A percentile compares a stretch with the other conserved stretches of the same genome.
phyloP scores from a whole-genome alignment of 2,329 filamentous ascomycete genomes.

The Arthrocladium fulminans region DNA sequence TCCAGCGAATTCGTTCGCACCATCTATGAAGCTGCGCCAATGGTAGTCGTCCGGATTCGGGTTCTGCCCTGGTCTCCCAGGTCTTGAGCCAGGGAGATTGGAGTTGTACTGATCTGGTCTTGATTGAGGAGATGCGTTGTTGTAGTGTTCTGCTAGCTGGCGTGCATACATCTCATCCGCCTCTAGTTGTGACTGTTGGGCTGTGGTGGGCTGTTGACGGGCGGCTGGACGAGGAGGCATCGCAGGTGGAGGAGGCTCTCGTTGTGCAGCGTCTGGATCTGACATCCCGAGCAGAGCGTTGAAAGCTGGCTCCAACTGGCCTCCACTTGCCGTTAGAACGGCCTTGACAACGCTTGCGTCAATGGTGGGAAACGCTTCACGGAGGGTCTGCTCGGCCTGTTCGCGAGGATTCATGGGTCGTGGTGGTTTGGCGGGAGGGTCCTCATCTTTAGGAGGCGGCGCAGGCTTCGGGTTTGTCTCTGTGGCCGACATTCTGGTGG shows the following conservation, averaged over 20 bases:
- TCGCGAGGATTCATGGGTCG: slow-evolving; percentile 72
- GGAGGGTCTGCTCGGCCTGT: slow-evolving; percentile 78
- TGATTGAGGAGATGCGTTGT: slow-evolving; percentile 30
- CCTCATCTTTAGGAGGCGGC: slow-evolving; percentile 22
- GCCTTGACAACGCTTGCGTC: slow-evolving; percentile 76
- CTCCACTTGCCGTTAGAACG: slow-evolving; percentile 74
- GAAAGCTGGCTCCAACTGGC: slow-evolving; percentile 86
- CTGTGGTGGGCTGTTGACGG: slow-evolving; percentile 37
- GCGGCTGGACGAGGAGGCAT: slow-evolving; percentile 70
- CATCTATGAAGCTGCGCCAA: slow-evolving; percentile 75
- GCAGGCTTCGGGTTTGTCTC: slow-evolving; percentile 23
- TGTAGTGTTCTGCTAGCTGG: slow-evolving; percentile 85
- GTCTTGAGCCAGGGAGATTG: slow-evolving; percentile 23
- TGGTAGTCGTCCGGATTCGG: slow-evolving; percentile 42
- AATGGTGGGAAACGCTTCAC: slow-evolving; percentile 85
- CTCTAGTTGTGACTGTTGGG: slow-evolving; percentile 70
- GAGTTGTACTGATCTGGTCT: slow-evolving; percentile 27
- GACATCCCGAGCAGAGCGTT: slow-evolving; percentile 82
- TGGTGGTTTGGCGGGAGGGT: slow-evolving; percentile 70
- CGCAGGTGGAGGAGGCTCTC: slow-evolving; percentile 53
- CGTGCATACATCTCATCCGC: slow-evolving; percentile 86
- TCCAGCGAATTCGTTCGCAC: slow-evolving; percentile 29
- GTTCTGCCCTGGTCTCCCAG: slow-evolving; percentile 28
- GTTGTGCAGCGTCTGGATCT: slow-evolving; percentile 59
- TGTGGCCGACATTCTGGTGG: slow-evolving; percentile 23